phyloP scores from a whole-genome alignment of 2,329 filamentous ascomycete species.

The Pseudocercospora fuligena region DNA sequence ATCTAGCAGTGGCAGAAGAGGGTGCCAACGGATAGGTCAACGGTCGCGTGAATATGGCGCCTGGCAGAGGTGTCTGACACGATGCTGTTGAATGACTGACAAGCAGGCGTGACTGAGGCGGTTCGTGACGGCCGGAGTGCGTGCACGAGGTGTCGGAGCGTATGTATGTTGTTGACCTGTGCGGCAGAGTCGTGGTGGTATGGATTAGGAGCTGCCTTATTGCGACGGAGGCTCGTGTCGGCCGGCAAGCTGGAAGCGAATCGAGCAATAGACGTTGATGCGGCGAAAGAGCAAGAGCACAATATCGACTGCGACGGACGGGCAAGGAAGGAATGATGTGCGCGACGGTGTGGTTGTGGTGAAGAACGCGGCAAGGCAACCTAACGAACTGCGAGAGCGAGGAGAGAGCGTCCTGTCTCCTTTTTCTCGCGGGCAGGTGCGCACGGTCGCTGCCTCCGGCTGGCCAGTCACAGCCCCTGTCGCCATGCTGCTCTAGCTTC shows the following conservation, averaged over 20 bases:
- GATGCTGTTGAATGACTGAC: not conserved
- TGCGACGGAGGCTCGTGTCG: constrained; percentile 12
- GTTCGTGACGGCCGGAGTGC: not conserved
- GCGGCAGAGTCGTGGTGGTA: not conserved
- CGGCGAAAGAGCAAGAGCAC: constrained; percentile 10
- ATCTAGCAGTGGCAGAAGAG: not conserved
- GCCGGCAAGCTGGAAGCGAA: constrained; percentile 3
- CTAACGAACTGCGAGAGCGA: not conserved
- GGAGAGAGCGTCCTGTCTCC: not conserved
- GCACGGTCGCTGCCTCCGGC: not conserved
- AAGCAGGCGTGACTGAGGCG: constrained; percentile 1
- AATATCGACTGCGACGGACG: constrained; percentile 8
- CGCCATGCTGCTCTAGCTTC: not conserved
- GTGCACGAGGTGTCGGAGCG: not conserved
- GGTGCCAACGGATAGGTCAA: not conserved
- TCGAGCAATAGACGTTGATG: constrained; percentile 12
- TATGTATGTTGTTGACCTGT: constrained; percentile 1
- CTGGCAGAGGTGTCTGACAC: not conserved
- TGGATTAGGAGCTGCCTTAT: constrained; percentile 9
- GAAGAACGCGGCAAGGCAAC: not conserved
- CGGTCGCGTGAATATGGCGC: not conserved
- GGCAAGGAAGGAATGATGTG: constrained; percentile 4
- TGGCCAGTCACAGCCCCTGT: not conserved
- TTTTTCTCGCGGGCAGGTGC: not conserved
- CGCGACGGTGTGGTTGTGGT: constrained; percentile 6